Evolutionary conservation across 148 eudicot species (phyloP), one percentile per base, ranked within the genome.

Genomic region (Heliamphora exappendiculata): DNA sequence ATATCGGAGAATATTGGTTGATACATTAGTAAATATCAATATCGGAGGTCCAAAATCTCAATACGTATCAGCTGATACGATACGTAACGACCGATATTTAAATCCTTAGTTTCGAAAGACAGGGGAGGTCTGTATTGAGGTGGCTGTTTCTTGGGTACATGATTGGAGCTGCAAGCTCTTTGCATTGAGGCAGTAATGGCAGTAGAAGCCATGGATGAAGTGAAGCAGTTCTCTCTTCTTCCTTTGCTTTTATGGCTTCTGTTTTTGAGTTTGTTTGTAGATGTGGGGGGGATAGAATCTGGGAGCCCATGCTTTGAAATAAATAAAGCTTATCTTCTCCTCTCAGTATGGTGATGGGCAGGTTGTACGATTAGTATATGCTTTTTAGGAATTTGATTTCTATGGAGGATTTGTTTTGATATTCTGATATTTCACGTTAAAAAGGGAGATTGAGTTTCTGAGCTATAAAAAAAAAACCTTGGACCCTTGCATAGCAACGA

Each of bases 121-220:
- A 50, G 33, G 41, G 78, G 36, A 0, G 78, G 45, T 22, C 44
- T 76, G 39, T 78, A 26, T 34, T 22, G 64, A 63, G 76, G 50
- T 0, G n/a, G 67, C 24, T 71, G 74, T 50, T 72, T 81, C 47
- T 74, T 74, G 47, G 66, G 65, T 4, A 64, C 14, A 47, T 58
- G 72, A 67, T 72, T 73, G 54, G 80, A 76, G 37, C 47, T 79
- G 79, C 76, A 73, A 79, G 87, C 82, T 79, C 69, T 85, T 26
- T 66, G 81, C 73, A 76, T 55, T 66, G 82, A 81, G 68, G 85
- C 81, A 68, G 79, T 68, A 41, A 85, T 82, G 74, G 74, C 73
- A 69, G 82, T 67, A 29, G 87, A 73, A 78, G 85, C 85, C 83
- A 85, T 84, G 60, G 70, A 79, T 73, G 24, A 33, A 34, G 29